These are phyloP conservation scores for Fusarium veterinarium DNA, from an alignment of 2,329 filamentous ascomycete genomes.

Conservation along the genomic window DNA sequence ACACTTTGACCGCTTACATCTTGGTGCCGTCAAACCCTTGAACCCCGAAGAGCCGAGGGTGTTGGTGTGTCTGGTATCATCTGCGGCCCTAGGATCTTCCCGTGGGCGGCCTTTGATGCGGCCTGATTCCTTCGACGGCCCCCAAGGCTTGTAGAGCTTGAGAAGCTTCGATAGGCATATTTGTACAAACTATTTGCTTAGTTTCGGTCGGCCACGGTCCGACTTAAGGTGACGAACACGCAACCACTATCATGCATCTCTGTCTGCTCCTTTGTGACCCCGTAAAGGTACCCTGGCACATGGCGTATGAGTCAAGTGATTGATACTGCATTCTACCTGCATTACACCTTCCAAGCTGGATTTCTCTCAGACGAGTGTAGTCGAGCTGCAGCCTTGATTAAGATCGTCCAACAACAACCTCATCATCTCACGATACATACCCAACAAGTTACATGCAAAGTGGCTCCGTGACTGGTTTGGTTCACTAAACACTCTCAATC, in stretches of 20 bases:
- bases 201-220: conserved; percentile 24
- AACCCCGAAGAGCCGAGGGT: conserved; percentile 6
- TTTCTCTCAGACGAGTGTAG: conserved; percentile 11
- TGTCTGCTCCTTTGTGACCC: conserved; percentile 21
- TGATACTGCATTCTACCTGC: conserved; percentile 31
- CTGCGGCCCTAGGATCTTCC: conserved; percentile 40
- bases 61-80: conserved; percentile 26
- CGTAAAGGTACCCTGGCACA: conserved; percentile 43
- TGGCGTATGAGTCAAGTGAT: conserved; percentile 48
- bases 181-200: conserved; percentile 7
- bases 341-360: conserved; percentile 36
- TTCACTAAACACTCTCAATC: conserved; percentile 15
- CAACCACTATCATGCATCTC: conserved; percentile 33
- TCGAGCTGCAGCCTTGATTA: conserved; percentile 34
- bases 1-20: conserved; percentile 22
- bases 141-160: conserved; percentile 7
- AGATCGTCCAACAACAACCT: conserved; percentile 28
- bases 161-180: conserved; percentile 14
- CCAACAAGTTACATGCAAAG: conserved; percentile 43
- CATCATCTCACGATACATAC: conserved; percentile 11
- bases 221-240: conserved; percentile 15
- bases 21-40: conserved; percentile 10
- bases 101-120: conserved; percentile 39
- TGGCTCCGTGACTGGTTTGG: conserved; percentile 22
- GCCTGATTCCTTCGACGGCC: conserved; percentile 24